Conservation (phyloP, 2,329 filamentous ascomycete genomes). For the Cylindrodendrum hubeiense region DNA sequence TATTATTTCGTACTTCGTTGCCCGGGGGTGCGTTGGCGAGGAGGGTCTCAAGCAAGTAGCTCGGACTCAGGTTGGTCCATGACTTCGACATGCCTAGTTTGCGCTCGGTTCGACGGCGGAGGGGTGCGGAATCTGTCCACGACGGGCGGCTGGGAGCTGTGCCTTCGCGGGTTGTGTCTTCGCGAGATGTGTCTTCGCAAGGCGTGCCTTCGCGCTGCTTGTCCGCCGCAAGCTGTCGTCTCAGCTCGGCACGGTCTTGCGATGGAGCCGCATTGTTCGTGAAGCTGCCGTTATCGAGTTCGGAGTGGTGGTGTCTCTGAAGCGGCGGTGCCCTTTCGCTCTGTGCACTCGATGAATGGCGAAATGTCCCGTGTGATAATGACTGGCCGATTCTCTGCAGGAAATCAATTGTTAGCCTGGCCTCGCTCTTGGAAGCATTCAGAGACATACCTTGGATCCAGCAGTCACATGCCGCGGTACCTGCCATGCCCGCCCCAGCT, state of each 20-base stretch:
- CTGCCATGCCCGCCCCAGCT: constrained; percentile 47
- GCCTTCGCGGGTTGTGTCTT: too few species aligned
- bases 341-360: neutral
- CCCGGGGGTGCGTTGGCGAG: constrained; percentile 22
- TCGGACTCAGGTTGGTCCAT: constrained; percentile 41
- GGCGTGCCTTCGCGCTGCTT: constrained; percentile 18
- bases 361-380: neutral
- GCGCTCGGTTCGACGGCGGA: constrained; percentile 34
- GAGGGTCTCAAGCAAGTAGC: constrained; percentile 40
- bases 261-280: neutral
- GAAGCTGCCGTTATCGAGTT: constrained; percentile 1
- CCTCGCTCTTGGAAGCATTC: neutral
- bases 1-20: constrained; percentile 28
- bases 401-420: constrained; percentile 27
- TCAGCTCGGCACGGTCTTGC: constrained; percentile 4
- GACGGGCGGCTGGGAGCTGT: neutral
- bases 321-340: neutral
- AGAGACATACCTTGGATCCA: constrained; percentile 38
- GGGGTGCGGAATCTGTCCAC: constrained; percentile 6
- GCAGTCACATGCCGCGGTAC: constrained; percentile 38
- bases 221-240: constrained; percentile 23
- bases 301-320: neutral
- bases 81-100: constrained; percentile 34
- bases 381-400: constrained; percentile 24
- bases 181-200: too few species aligned